phyloP scores from a whole-genome alignment of 192 early-diverging fungal genomes.

The Pilaira anomala region DNA sequence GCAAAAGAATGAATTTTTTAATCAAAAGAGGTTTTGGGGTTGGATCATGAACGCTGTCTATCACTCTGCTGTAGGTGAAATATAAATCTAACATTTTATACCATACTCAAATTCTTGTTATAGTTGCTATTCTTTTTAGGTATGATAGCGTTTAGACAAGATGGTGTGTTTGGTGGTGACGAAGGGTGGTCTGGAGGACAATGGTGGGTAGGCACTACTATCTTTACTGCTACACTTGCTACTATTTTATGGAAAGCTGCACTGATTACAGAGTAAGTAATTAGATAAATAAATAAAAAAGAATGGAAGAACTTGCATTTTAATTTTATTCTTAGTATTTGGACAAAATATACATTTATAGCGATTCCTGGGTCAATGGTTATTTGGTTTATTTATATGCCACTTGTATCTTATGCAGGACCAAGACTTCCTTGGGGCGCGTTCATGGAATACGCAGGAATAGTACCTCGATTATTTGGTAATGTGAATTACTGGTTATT shows the following conservation, averaged over 20 bases:
- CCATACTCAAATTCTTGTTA: too few species aligned
- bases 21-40: slow-evolving; percentile 83
- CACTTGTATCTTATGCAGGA: slow-evolving; percentile 76
- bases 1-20: slow-evolving; percentile 57
- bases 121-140: slow-evolving; percentile 68
- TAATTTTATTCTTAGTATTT: slow-evolving; percentile 52
- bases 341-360: slow-evolving; percentile 91
- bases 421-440: slow-evolving; percentile 58
- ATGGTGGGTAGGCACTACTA: slow-evolving; percentile 87
- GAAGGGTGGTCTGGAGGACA: slow-evolving; percentile 75
- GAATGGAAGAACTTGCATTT: not conserved
- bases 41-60: slow-evolving; percentile 91
- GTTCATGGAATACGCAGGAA: slow-evolving; percentile 72
- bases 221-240: slow-evolving; percentile 85
- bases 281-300: not conserved
- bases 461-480: slow-evolving; percentile 57
- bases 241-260: slow-evolving; percentile 91
- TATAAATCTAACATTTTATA: too few species aligned
- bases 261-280: slow-evolving; percentile 70
- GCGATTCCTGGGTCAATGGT: slow-evolving; percentile 87
- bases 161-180: slow-evolving; percentile 50
- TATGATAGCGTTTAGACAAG: slow-evolving; percentile 63
- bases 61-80: slow-evolving; percentile 80
- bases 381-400: slow-evolving; percentile 87
- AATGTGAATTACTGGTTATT: slow-evolving; percentile 83